A percentile compares a stretch with the other conserved stretches of the same genome.
These are phyloP conservation scores for Syzygium syzygioides DNA, from an alignment of 441 rosid genomes.

Conservation along the genomic window DNA sequence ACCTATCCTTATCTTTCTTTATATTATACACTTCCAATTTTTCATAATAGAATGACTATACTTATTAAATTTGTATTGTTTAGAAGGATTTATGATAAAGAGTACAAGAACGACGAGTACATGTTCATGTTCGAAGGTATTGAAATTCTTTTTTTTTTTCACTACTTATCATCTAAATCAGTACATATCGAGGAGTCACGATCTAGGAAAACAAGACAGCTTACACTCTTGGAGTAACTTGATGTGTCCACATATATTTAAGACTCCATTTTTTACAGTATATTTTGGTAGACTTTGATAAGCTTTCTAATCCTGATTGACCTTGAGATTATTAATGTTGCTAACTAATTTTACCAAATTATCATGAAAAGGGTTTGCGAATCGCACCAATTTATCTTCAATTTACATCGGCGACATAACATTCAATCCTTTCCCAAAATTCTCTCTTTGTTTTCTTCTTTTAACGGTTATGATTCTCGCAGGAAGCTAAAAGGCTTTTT, in stretches of 20 bases:
- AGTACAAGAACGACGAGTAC: background rate
- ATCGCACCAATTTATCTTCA: conserved; percentile 60
- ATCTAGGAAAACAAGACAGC: background rate
- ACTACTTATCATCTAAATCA: background rate
- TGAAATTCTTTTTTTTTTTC: background rate
- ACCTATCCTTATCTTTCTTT: too few relatives aligned
- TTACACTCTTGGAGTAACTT: conserved; percentile 39
- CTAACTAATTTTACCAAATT: background rate
- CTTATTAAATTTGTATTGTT: too few relatives aligned
- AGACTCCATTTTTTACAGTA: background rate
- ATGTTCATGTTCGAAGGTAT: background rate
- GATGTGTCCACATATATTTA: conserved; percentile 34
- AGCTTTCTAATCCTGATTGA: background rate
- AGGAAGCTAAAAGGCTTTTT: background rate
- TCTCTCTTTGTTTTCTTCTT: too few relatives aligned
- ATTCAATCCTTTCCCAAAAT: background rate
- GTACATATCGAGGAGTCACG: background rate
- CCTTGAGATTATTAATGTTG: background rate
- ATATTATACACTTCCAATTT: too few relatives aligned
- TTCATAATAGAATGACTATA: too few relatives aligned
- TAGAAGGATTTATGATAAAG: background rate
- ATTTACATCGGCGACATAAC: conserved; percentile 67
- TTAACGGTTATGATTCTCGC: background rate
- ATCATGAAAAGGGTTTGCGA: conserved; percentile 43
- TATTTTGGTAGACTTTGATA: background rate